Evolutionary conservation across 2,329 filamentous ascomycete genomes (phyloP).

Genomic region (Emydomyces testavorans): DNA sequence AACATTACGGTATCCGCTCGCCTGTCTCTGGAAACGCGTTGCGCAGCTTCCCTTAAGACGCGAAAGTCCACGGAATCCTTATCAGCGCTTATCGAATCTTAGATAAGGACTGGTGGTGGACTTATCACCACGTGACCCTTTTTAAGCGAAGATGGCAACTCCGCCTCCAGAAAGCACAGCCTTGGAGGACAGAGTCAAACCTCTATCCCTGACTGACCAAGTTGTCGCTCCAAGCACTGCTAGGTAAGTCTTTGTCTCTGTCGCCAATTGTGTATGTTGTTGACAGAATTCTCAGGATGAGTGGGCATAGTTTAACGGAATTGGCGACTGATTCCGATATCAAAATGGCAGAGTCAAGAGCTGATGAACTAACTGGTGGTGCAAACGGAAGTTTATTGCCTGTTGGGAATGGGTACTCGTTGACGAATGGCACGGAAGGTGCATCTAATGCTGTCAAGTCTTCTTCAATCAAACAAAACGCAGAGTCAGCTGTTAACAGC

Average conservation of each 20-base stretch:
- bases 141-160: constrained; percentile 30
- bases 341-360: neutral
- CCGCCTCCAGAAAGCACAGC: constrained; percentile 33
- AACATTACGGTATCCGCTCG: neutral
- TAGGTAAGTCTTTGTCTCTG: neutral
- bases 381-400: constrained; percentile 7
- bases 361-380: neutral
- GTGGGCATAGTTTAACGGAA: neutral
- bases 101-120: neutral
- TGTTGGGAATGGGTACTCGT: constrained; percentile 9
- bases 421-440: constrained; percentile 6
- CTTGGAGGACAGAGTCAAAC: constrained; percentile 33
- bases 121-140: constrained; percentile 16
- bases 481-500: neutral
- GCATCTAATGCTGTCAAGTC: neutral
- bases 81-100: neutral
- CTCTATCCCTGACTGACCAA: constrained; percentile 2
- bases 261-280: neutral
- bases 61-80: neutral
- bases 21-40: neutral
- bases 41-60: neutral
- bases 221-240: neutral
- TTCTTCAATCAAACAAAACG: neutral
- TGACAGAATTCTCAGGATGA: neutral
- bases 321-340: neutral